A percentile compares a stretch with the other conserved stretches of the same genome.
phyloP scores from a whole-genome alignment of 768 basidiomycete species.

The Suillus decipiens region DNA sequence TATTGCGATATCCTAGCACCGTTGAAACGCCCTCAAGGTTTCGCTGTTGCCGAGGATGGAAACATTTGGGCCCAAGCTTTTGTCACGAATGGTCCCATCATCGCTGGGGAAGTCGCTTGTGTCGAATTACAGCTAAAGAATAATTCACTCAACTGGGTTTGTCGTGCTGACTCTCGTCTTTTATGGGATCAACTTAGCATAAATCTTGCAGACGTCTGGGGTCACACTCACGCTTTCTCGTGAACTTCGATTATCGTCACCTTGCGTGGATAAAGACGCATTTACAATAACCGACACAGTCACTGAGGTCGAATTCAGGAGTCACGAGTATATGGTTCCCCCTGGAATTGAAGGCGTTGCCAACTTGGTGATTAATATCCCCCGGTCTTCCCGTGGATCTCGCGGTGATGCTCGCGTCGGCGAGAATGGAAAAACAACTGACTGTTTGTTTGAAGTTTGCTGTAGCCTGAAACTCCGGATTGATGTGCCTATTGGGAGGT shows the following conservation, averaged over 20 bases:
- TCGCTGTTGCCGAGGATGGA: conserved; percentile 74
- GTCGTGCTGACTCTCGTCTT: not conserved
- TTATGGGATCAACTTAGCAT: conserved; percentile 6
- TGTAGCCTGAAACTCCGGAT: conserved; percentile 65
- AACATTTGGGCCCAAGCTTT: conserved; percentile 77
- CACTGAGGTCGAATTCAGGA: conserved; percentile 68
- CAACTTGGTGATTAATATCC: conserved; percentile 79
- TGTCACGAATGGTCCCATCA: conserved; percentile 59
- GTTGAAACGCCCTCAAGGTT: conserved; percentile 50
- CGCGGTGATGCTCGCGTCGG: conserved; percentile 62
- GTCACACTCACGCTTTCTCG: conserved; percentile 62
- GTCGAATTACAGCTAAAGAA: conserved; percentile 82
- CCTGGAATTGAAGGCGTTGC: conserved; percentile 80
- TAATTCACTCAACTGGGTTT: conserved; percentile 77
- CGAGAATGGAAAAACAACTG: conserved; percentile 43
- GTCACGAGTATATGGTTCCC: conserved; percentile 71
- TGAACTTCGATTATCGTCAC: conserved; percentile 55
- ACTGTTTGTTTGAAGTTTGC: conserved; percentile 68
- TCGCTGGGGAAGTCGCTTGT: conserved; percentile 71
- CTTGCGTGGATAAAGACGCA: conserved; percentile 44
- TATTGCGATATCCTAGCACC: conserved; percentile 38
- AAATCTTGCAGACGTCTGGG: conserved; percentile 58
- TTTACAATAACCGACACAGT: conserved; percentile 69
- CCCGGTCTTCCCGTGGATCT: conserved; percentile 61
- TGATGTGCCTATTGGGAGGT: conserved; percentile 71